Conservation (phyloP, 495 filamentous ascomycete species). For the Xylaria longipes region DNA sequence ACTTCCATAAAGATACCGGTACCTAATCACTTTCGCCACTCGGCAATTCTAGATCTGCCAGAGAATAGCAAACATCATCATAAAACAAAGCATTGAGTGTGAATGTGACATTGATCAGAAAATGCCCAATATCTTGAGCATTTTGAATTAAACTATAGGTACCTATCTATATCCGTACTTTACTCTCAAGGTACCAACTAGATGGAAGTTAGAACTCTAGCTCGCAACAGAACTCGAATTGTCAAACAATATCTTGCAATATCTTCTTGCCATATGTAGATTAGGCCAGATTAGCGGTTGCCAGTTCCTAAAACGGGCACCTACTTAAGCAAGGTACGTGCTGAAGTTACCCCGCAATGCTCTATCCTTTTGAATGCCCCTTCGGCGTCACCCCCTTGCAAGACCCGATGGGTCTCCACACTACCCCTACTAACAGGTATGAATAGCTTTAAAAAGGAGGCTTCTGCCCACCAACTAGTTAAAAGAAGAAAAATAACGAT, state of each 20-base stretch:
- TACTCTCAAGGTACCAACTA: no score
- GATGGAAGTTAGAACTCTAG: not conserved
- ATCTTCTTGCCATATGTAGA: constrained; percentile 3
- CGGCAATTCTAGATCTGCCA: not conserved
- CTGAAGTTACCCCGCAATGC: constrained; percentile 11
- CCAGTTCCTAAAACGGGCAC: not conserved
- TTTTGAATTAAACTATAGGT: not conserved
- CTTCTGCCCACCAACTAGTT: no score
- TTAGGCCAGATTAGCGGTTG: not conserved
- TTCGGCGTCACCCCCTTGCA: no score
- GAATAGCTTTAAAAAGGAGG: no score
- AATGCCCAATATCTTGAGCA: not conserved
- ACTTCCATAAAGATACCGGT: not conserved
- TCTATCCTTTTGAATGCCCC: no score
- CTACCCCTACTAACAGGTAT: no score
- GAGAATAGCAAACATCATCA: not conserved
- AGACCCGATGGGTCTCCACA: no score
- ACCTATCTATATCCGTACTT: not conserved
- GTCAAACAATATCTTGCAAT: not conserved
- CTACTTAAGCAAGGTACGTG: not conserved
- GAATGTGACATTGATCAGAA: not conserved
- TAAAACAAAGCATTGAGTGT: no score
- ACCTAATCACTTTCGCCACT: not conserved
- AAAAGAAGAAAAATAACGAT: no score
- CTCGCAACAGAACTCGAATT: not conserved